Evolutionary conservation across 805 yeast species (phyloP).

Genomic region (Nakazawaea anatomiae): DNA sequence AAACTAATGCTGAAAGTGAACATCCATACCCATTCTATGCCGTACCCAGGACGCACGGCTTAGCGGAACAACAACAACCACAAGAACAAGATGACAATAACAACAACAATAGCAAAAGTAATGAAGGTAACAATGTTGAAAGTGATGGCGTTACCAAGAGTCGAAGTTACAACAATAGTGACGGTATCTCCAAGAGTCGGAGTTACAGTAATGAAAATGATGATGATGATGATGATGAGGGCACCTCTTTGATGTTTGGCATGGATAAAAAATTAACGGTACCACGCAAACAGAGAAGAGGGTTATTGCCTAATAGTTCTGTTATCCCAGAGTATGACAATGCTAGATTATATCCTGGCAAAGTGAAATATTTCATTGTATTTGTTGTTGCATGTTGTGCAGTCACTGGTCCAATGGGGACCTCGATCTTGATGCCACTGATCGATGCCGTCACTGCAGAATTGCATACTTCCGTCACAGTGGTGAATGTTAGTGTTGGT

Average conservation of each 20-base stretch:
- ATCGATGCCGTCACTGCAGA: slow-evolving; percentile 50
- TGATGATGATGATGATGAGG: background rate
- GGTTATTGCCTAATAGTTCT: slow-evolving; percentile 45
- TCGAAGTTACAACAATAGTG: too few species aligned
- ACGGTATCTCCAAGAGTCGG: background rate
- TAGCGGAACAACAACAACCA: too few species aligned
- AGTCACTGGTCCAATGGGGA: slow-evolving; percentile 84
- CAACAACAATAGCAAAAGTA: too few species aligned
- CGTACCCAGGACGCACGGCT: too few species aligned
- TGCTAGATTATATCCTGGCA: slow-evolving; percentile 54
- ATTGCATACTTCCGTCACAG: slow-evolving; percentile 48
- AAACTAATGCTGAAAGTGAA: too few species aligned
- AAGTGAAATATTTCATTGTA: slow-evolving; percentile 49
- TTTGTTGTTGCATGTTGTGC: slow-evolving; percentile 68
- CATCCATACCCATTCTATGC: too few species aligned
- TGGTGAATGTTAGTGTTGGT: slow-evolving; percentile 77
- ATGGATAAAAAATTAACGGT: slow-evolving; percentile 23
- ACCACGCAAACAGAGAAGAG: slow-evolving; percentile 44
- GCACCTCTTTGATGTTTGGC: slow-evolving; percentile 6
- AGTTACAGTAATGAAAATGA: background rate
- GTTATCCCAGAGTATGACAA: slow-evolving; percentile 68
- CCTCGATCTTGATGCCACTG: slow-evolving; percentile 79
- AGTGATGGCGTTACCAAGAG: too few species aligned
- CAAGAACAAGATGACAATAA: too few species aligned
- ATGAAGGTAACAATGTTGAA: too few species aligned